Base-by-base conservation (phyloP, 495 filamentous ascomycete genomes). In the Podospora conica region DNA sequence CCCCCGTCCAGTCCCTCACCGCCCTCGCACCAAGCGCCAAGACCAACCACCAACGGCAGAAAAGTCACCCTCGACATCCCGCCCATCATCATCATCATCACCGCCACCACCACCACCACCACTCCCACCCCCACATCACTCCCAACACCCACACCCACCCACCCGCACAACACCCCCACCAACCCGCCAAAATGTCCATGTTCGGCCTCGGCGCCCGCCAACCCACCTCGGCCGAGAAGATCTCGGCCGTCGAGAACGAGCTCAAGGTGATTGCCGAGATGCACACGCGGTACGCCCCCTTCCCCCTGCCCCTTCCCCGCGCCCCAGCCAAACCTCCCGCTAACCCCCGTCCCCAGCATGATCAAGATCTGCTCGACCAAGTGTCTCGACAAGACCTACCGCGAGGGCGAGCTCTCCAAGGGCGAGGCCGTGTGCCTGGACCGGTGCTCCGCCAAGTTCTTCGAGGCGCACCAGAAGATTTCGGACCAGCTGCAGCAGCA, bases 381-480 rank as follows among this genome's bases (percentile, higher is more conserved):
- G 80, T 98, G 95, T 78, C 85, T 98, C 63, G 93, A 92, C 65
- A 82, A 78, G 70, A 87, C 92, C 67, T 98, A 98, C 86, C 91
- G 91, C 73, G 95, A 98, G 82, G 84, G 84, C 74, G 96, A 98
- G 65, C 87, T 98, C 67, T 95, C 96, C 85, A 98, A 98, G 83
- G 95, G 95, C 83, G 95, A 98, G 81, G 90, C 89, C 63, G 95
- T 98, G 69, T 98, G 95, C 81, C 86, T 98, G 68, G 95, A 98
- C 81, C 91, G 95, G 68, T 98, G 95, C 80, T 88, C 94, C 48
- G 83, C 89, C 74, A 98, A 98, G 83, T 98, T 97, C 85, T 97
- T 98, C 80, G 95, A 98, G 66, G 92, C 96, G 74, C 91, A 96
- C 78, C 85, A 95, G 81, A 98, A 97, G 83, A 90, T 98, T 56